Evolutionary conservation across 176 grass and related monocot genomes (phyloP), one percentile per base, ranked within the genome.

Genomic region (Musa itinerans): DNA sequence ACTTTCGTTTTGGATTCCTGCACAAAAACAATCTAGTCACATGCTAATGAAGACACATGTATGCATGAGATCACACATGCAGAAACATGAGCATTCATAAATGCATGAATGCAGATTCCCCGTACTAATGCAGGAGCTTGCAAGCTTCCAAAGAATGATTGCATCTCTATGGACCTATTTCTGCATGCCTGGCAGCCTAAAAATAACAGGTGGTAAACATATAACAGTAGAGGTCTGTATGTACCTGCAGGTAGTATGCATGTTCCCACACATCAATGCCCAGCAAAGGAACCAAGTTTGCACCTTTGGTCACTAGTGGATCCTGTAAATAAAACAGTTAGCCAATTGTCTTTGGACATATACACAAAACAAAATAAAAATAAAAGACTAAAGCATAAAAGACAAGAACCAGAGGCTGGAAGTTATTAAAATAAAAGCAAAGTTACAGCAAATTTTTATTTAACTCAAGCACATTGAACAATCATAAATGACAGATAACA

Each of bases 181-280:
- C 3, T n/a, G 6, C 3, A 20, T 61, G 57, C 19, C 7, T 43
- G 34, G 19, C 27, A n/a, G 10, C 16, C 34, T 69, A 49, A 11
- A 50, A 50, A 49, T 19, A 69, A 1, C 10, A 50, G 11, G 8
- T 9, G 29, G 23, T 69, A n/a, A 69, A 69, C 57, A 20, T n/a
- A 43, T 43, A 5, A 43, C 34, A 43, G 34, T 6, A 61, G 57
- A 61, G n/a, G 57, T 61, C 8, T 8, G 57, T 20, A 61, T 61
- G 84, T 89, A 93, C 95, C 95, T 99, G 95, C 50, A 99, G 81
- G 80, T 99, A 99, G 84, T 99, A 99, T 0, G 95, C 95, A 78
- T 99, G 95, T 79, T 99, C 95, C 95, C 95, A 99, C 54, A 94
- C 95, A 89, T 99, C 95, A 78, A 99, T 89, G 29, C 95, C 95